These are phyloP conservation scores for Xylona heveae DNA, from an alignment of 495 filamentous ascomycete genomes.

Conservation along the genomic window DNA sequence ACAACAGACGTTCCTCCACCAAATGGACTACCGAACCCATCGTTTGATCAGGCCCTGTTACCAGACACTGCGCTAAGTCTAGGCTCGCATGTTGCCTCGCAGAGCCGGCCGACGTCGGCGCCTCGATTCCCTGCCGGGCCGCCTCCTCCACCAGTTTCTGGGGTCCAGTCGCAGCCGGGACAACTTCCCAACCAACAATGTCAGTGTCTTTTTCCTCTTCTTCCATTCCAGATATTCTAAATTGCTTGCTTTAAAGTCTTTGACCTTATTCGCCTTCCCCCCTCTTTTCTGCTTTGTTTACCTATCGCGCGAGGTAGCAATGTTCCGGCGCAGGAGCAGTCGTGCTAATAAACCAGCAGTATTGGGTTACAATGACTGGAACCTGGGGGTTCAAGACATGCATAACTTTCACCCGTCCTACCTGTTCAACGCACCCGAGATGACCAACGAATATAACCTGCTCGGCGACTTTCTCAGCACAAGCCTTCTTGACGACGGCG, in stretches of 20 bases:
- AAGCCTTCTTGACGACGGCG: conserved; percentile 62
- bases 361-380: conserved; percentile 47
- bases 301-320: no score
- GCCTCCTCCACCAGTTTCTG: conserved; percentile 20
- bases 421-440: conserved; percentile 87
- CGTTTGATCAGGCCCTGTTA: no score
- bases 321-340: background rate
- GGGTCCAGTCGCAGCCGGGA: conserved; percentile 29
- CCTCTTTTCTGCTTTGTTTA: no score
- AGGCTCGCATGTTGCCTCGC: no score
- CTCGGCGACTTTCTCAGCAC: conserved; percentile 89
- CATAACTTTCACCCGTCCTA: conserved; percentile 84
- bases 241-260: no score
- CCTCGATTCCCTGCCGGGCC: no score
- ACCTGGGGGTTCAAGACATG: conserved; percentile 58
- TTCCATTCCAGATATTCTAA: conserved; percentile 6
- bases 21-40: no score
- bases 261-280: no score
- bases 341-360: no score
- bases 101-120: no score
- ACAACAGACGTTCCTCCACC: conserved; percentile 24
- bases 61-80: no score
- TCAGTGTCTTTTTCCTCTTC: conserved; percentile 31
- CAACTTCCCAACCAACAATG: conserved; percentile 46
- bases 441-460: conserved; percentile 86